Base-by-base conservation (phyloP, 2,329 filamentous ascomycete genomes). In the Aspergillus sp. region DNA sequence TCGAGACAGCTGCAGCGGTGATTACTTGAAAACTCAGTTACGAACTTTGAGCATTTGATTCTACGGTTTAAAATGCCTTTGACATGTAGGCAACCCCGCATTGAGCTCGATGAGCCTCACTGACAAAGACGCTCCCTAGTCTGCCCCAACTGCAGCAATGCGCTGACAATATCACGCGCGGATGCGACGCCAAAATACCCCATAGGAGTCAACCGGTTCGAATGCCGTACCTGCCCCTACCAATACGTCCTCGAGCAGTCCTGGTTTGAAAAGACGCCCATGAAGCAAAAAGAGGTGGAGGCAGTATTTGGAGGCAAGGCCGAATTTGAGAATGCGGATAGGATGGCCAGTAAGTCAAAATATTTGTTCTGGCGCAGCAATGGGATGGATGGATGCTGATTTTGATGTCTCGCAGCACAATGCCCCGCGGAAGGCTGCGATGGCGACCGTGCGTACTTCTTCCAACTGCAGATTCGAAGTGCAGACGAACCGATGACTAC, bases 401-500 rank as follows among this genome's bases (percentile, higher is more conserved):
- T 37, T 52, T n/a, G 57, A 23, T 52, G 33, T 55, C 57, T 44
- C 61, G 40, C 67, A 85, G 89, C 89, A 49, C 90, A 95, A 82
- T 99, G 95, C 75, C 86, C 90, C 24, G 87, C 87, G 62, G 87
- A 92, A 41, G 83, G 83, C 56, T 99, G 95, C 80, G 83, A 90
- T 70, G 91, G 91, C 62, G 83, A 86, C 60, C 86, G 91, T 79
- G 95, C 95, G 3, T 96, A 93, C 63, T 98, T 93, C 80, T 96
- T 93, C 80, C 91, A 96, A 81, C 87, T 98, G 67, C 95, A 99
- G 83, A 98, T 98, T 77, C 87, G 95, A 67, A 96, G 91, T 81
- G 95, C 95, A 52, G 95, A 99, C 78, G 95, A 99, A 82, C 95
- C 95, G 60, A 97, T 96, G 90, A 99, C 95, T 65, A 93, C 87